A percentile compares a stretch with the other conserved stretches of the same genome.
Conservation (phyloP, 2,329 filamentous ascomycete species). For the Pseudogymnoascus sp. region DNA sequence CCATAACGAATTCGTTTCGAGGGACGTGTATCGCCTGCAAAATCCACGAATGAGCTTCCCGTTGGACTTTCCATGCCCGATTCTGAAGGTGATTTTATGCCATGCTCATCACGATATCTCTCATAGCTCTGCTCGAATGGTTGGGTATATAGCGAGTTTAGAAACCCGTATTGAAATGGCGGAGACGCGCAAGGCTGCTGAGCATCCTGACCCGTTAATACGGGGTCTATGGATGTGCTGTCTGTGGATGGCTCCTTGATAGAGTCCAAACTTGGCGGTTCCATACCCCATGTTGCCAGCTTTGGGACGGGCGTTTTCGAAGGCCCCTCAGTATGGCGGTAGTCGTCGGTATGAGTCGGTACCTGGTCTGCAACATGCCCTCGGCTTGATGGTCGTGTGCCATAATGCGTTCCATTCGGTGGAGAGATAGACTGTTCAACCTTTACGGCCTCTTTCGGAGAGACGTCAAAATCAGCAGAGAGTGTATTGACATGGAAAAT, state of each 20-base stretch:
- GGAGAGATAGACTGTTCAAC: not conserved
- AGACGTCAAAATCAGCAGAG: not conserved
- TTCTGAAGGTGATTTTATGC: constrained; percentile 22
- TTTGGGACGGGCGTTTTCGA: not conserved
- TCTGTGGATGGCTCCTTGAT: not conserved
- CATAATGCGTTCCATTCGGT: not conserved
- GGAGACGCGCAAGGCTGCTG: constrained; percentile 11
- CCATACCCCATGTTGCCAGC: not conserved
- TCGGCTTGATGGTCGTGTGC: not conserved
- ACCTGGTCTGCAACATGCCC: not conserved
- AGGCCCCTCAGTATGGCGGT: not conserved
- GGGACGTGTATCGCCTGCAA: constrained; percentile 13
- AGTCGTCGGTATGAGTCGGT: not conserved
- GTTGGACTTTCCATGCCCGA: constrained; percentile 17
- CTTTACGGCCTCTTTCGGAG: not conserved
- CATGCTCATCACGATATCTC: constrained; percentile 17
- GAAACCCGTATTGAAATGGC: constrained; percentile 7
- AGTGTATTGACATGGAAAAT: not conserved
- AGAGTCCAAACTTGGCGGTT: not conserved
- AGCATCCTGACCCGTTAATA: constrained; percentile 10
- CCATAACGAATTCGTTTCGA: constrained; percentile 20
- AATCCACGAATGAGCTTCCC: constrained; percentile 15
- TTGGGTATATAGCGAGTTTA: constrained; percentile 6
- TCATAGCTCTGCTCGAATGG: constrained; percentile 22
- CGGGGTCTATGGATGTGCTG: constrained; percentile 17